Evolutionary conservation across 306 rosid species (phyloP).

Genomic region (Malus orientalis): DNA sequence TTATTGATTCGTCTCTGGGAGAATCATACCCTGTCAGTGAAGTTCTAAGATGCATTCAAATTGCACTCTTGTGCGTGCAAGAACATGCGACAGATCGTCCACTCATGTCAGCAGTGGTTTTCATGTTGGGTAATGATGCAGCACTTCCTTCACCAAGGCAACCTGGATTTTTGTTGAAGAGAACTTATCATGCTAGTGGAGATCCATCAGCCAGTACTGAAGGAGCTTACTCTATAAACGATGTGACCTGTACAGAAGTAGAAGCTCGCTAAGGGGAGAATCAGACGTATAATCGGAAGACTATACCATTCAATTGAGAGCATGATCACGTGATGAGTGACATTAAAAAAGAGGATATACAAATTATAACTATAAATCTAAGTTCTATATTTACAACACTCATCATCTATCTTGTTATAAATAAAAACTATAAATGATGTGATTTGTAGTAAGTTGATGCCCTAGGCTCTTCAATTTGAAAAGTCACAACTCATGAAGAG

Average conservation of each 20-base stretch:
- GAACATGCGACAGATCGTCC: conserved; percentile 17
- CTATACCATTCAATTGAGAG: no score
- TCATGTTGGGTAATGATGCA: conserved; percentile 28
- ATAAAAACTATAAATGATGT: no score
- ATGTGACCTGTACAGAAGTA: not conserved
- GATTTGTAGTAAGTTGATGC: no score
- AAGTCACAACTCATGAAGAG: no score
- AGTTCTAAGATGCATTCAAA: not conserved
- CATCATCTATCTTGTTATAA: no score
- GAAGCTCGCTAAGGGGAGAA: no score
- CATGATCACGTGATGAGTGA: no score
- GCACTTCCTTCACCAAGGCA: conserved; percentile 8
- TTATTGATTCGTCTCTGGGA: not conserved
- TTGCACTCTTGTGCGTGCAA: conserved; percentile 9
- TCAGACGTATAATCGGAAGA: no score
- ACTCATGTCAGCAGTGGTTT: conserved; percentile 26
- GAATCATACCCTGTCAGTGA: not conserved
- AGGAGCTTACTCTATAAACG: not conserved
- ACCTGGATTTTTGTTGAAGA: conserved; percentile 24
- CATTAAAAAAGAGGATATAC: no score
- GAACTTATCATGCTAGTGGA: not conserved
- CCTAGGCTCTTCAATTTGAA: no score
- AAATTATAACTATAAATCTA: no score
- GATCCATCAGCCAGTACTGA: not conserved
- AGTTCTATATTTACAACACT: no score